Evolutionary conservation across 306 rosid genomes (phyloP), one percentile per base, ranked within the genome.

Genomic region (Corylus heterophylla): DNA sequence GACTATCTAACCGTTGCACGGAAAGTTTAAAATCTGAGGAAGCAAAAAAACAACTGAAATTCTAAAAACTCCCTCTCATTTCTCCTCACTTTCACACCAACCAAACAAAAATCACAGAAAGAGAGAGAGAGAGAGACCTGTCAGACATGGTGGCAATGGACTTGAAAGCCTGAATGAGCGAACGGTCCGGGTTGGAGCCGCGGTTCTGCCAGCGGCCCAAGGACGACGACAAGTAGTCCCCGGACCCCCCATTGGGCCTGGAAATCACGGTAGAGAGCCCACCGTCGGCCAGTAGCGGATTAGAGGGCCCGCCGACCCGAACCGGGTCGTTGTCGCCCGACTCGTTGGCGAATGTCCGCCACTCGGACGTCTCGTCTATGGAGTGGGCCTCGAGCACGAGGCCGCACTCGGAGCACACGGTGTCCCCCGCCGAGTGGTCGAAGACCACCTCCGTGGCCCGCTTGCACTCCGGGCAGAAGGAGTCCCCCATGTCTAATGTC

Each of bases 131-230:
- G 71, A 67, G 74, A 7, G 47, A 89, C 98, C 98, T 92, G 72
- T 95, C 98, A 17, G 98, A 89, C 97, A 95, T 95, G 80, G 98
- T 91, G 54, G 97, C 98, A 45, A 95, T 95, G 58, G 96, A 87
- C 80, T 92, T 90, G 83, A 95, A 92, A 14, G 98, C 98, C 54
- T 87, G 87, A 13, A 92, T 89, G 81, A 92, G 69, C 7, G 92
- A 93, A 27, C 98, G 98, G 83, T 95, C 98, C 44, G 97, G 95
- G 78, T 92, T 89, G 10, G 93, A 78, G 17, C 98, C 98, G 3
- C 98, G 97, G 80, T 91, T 95, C 96, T 95, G 98, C 98, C 98
- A 95, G 71, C 97, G 90, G 7, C 98, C 95, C 27, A 95, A 85
- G 4, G 98, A 91, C 8, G 97, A 89, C 0, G 98, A 91, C 11